These are phyloP conservation scores for Acrodontium crateriforme DNA, from an alignment of 2,329 filamentous ascomycete genomes.

Conservation along the genomic window DNA sequence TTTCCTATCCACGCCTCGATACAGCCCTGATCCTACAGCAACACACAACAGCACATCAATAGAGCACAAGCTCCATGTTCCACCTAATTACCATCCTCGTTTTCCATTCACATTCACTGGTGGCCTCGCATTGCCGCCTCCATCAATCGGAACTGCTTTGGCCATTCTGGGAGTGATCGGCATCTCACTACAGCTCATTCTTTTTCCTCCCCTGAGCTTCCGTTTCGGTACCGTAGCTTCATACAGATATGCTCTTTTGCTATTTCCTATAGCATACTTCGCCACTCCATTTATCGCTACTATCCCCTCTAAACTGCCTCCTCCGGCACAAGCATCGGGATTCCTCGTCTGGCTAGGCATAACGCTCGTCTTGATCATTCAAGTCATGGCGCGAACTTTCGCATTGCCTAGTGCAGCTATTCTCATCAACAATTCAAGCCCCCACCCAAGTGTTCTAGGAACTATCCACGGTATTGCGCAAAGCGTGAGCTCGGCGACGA, in stretches of 20 bases:
- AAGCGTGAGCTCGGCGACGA: conserved; percentile 38
- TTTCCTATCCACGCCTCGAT: conserved; percentile 27
- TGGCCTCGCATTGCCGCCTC: conserved; percentile 33
- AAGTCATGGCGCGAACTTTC: conserved; percentile 35
- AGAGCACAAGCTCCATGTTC: conserved; percentile 23
- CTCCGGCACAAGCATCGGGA: conserved; percentile 29
- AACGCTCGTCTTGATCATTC: conserved; percentile 27
- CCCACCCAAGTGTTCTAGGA: conserved; percentile 41
- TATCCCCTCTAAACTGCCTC: conserved; percentile 25
- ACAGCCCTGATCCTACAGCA: conserved; percentile 6
- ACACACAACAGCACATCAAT: conserved; percentile 4
- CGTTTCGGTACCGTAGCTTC: conserved; percentile 28
- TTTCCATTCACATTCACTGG: conserved; percentile 34
- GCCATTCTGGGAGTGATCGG: conserved; percentile 36
- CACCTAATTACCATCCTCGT: conserved; percentile 24
- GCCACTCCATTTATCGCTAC: conserved; percentile 30
- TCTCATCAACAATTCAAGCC: conserved; percentile 45
- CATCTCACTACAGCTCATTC: conserved; percentile 31
- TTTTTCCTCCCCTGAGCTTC: conserved; percentile 31
- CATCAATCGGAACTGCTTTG: conserved; percentile 33
- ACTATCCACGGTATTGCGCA: conserved; percentile 47
- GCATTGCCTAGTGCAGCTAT: conserved; percentile 46
- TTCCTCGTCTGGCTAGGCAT: conserved; percentile 30
- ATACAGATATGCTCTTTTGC: conserved; percentile 27
- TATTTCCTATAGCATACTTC: conserved; percentile 33